phyloP scores from a whole-genome alignment of 129 eudicot genomes.

The Apium graveolens region DNA sequence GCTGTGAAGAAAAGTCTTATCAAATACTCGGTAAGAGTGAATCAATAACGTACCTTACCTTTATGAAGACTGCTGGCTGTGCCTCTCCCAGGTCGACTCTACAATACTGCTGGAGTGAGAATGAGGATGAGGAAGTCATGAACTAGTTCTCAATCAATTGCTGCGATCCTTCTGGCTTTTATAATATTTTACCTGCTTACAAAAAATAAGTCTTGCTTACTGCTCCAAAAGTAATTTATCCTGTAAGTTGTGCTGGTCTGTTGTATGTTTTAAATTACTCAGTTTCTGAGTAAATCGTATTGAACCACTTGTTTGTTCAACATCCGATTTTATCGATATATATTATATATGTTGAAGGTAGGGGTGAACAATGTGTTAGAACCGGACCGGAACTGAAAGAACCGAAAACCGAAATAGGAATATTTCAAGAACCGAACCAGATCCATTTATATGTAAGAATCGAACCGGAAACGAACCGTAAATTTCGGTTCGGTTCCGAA shows the following conservation, averaged over 20 bases:
- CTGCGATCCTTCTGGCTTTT: background rate
- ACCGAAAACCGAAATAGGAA: no score
- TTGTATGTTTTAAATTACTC: background rate
- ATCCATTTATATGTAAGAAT: no score
- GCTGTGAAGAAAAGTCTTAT: slow-evolving; percentile 39
- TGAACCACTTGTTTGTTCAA: background rate
- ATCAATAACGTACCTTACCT: slow-evolving; percentile 37
- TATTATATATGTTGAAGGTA: no score
- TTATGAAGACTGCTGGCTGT: slow-evolving; percentile 34
- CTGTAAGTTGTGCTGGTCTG: background rate
- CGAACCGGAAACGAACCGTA: no score
- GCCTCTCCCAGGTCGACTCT: slow-evolving; percentile 64
- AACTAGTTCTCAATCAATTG: slow-evolving; percentile 19
- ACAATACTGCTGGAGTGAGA: slow-evolving; percentile 60
- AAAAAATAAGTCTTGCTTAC: background rate
- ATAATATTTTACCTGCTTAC: background rate
- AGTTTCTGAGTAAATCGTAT: background rate
- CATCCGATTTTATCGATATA: background rate
- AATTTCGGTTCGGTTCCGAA: no score
- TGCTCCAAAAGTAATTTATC: background rate
- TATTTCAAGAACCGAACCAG: no score
- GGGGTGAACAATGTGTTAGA: no score
- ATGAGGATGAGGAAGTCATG: slow-evolving; percentile 46
- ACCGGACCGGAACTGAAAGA: no score
- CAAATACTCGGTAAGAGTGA: slow-evolving; percentile 48